Conservation (phyloP, 2,329 filamentous ascomycete species). For the Zarea fungicola region DNA sequence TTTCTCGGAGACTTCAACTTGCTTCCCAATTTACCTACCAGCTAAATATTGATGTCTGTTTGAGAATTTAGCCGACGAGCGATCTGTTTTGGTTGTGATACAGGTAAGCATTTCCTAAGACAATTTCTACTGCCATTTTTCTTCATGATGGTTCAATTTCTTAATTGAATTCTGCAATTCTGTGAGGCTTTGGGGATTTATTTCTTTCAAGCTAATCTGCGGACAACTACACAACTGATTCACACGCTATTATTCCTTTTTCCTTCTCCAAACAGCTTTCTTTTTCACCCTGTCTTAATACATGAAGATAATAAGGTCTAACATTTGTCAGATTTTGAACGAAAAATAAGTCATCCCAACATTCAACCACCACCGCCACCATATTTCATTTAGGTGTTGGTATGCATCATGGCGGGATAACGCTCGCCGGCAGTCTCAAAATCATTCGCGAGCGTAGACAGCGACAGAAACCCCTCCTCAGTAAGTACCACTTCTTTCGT, state of each 20-base stretch:
- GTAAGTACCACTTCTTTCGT: slow-evolving; percentile 42
- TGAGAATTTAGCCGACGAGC: too few relatives aligned
- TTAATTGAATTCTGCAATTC: slow-evolving; percentile 46
- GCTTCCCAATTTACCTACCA: too few relatives aligned
- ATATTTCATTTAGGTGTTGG: slow-evolving; percentile 29
- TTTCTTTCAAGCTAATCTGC: slow-evolving; percentile 22
- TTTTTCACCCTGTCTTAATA: too few relatives aligned
- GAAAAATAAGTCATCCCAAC: not conserved
- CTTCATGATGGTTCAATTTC: slow-evolving; percentile 33
- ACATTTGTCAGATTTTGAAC: too few relatives aligned
- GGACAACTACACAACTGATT: slow-evolving; percentile 15
- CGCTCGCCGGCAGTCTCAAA: slow-evolving; percentile 45
- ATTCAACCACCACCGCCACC: not conserved
- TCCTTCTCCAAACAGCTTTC: too few relatives aligned
- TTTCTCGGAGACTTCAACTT: too few relatives aligned
- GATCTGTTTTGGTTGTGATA: too few relatives aligned
- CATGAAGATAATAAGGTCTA: too few relatives aligned
- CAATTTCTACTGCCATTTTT: too few relatives aligned
- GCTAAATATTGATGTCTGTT: too few relatives aligned
- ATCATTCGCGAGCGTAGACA: slow-evolving; percentile 42
- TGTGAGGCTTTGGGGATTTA: slow-evolving; percentile 31
- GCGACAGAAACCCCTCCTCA: slow-evolving; percentile 38
- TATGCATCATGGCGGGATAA: slow-evolving; percentile 36
- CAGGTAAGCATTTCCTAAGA: too few relatives aligned
- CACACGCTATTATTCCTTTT: slow-evolving; percentile 4